Evolutionary conservation across 192 early-diverging fungal genomes (phyloP).

Genomic region (Gaertneriomyces sp.): DNA sequence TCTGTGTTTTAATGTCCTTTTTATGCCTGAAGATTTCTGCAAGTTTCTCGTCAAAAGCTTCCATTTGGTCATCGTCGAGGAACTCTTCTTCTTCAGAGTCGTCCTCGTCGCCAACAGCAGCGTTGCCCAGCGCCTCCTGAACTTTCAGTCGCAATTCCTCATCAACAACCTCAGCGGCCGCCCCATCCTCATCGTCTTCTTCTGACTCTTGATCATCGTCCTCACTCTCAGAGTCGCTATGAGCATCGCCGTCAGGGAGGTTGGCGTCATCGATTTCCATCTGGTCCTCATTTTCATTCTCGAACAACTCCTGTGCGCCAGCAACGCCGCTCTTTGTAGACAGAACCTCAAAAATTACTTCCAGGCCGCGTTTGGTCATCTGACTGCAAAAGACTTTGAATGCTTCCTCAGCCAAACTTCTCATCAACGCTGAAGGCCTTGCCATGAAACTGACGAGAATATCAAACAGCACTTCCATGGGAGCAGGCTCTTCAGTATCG

Average conservation of each 20-base stretch:
- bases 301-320: slow-evolving; percentile 59
- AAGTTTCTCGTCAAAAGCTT: slow-evolving; percentile 85
- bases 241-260: slow-evolving; percentile 40
- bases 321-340: slow-evolving; percentile 50
- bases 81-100: slow-evolving; percentile 59
- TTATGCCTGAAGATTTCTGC: slow-evolving; percentile 86
- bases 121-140: slow-evolving; percentile 59
- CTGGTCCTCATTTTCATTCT: slow-evolving; percentile 49
- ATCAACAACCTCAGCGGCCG: slow-evolving; percentile 52
- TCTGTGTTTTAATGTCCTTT: slow-evolving; percentile 73
- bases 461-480: slow-evolving; percentile 92
- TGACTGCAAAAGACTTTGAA: slow-evolving; percentile 78
- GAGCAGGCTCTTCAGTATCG: slow-evolving; percentile 62
- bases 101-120: slow-evolving; percentile 37
- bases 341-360: slow-evolving; percentile 70
- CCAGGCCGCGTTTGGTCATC: slow-evolving; percentile 71
- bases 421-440: slow-evolving; percentile 71
- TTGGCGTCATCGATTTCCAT: slow-evolving; percentile 48
- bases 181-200: slow-evolving; percentile 49
- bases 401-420: slow-evolving; percentile 72
- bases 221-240: slow-evolving; percentile 38
- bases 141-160: slow-evolving; percentile 75
- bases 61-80: slow-evolving; percentile 84
- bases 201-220: slow-evolving; percentile 50
- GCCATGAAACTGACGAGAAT: slow-evolving; percentile 85